Evolutionary conservation across 1,284 basidiomycete species (phyloP), one percentile per base, ranked within the genome.

Genomic region (Chalciporus piperatoides): DNA sequence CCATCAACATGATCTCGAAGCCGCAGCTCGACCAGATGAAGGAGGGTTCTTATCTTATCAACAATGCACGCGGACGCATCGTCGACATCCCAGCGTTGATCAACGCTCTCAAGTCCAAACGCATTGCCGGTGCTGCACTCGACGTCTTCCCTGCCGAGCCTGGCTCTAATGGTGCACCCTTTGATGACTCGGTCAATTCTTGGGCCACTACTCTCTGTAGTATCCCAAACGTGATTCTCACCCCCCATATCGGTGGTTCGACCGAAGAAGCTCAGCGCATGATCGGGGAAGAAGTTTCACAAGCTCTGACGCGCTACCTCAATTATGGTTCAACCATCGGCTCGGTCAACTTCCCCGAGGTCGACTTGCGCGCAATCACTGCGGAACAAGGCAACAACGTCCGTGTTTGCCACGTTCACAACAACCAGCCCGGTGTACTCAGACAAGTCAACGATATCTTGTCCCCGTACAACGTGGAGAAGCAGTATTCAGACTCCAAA

Each of bases 301-400:
- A 80, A 37, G 86, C 94, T 2, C 74, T 99, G 46, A 78, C 81
- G 30, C 86, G 94, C 53, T 99, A 97, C 74, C 84, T 99, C 67
- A 91, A 88, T 73, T 93, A 86, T 67, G 97, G 97, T 48, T 87
- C 92, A 15, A 90, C 92, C 6, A 61, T 94, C 46, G 93, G 94
- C 41, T 84, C 93, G 1, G 96, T 99, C 78, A 98, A 99, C 77
- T 98, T 99, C 84, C 96, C 96, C 53, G 97, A 99, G 74, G 96
- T 99, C 62, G 92, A 96, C 73, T 78, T 99, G 36, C 90, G 96
- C 53, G 84, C 91, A 44, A 96, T 97, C 65, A 85, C 92, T 14
- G 81, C 84, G 10, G 94, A 97, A 61, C 84, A 91, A 64, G 75
- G 78, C 53, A 82, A 84, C 62, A 79, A 86, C 59, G 86, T 98